Evolutionary conservation across 176 grass and related monocot genomes (phyloP).

Genomic region (Cocos nucifera): DNA sequence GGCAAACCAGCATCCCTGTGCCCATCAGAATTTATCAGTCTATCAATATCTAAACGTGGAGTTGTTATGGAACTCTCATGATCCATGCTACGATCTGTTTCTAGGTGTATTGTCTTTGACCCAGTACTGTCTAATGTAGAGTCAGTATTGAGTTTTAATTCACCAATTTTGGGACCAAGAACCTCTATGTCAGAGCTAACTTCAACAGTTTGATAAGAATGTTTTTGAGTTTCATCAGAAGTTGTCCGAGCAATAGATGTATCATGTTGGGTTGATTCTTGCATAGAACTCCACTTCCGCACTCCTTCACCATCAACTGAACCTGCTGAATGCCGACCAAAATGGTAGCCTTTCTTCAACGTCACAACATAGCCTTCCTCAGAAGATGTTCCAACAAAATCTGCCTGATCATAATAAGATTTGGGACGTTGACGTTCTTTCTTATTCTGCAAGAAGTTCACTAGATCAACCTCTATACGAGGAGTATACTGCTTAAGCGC

Average conservation of each 20-base stretch:
- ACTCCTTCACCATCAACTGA: conserved; percentile 56
- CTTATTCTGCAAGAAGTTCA: conserved; percentile 98
- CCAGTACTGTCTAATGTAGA: conserved; percentile 30
- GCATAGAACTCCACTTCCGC: conserved; percentile 36
- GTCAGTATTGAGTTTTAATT: conserved; percentile 31
- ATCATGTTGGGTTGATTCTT: conserved; percentile 36
- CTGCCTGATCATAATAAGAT: conserved; percentile 70
- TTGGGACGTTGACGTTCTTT: conserved; percentile 84
- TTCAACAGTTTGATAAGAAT: conserved; percentile 40
- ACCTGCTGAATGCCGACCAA: conserved; percentile 70
- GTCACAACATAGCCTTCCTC: conserved; percentile 71
- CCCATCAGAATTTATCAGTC: conserved; percentile 40
- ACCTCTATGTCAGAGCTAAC: conserved; percentile 21
- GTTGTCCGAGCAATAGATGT: conserved; percentile 26
- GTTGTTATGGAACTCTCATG: conserved; percentile 51
- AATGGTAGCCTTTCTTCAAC: conserved; percentile 62
- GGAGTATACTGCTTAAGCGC: conserved; percentile 94
- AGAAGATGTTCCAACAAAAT: conserved; percentile 74
- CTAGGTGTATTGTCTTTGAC: conserved; percentile 64
- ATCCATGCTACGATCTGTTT: conserved; percentile 51
- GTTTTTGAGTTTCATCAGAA: conserved; percentile 37
- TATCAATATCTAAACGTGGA: conserved; percentile 59
- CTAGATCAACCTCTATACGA: conserved; percentile 97
- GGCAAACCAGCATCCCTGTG: conserved; percentile 43
- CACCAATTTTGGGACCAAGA: conserved; percentile 32